Base-by-base conservation (phyloP, 164 flowering plant species). In the Akebia trifoliata region DNA sequence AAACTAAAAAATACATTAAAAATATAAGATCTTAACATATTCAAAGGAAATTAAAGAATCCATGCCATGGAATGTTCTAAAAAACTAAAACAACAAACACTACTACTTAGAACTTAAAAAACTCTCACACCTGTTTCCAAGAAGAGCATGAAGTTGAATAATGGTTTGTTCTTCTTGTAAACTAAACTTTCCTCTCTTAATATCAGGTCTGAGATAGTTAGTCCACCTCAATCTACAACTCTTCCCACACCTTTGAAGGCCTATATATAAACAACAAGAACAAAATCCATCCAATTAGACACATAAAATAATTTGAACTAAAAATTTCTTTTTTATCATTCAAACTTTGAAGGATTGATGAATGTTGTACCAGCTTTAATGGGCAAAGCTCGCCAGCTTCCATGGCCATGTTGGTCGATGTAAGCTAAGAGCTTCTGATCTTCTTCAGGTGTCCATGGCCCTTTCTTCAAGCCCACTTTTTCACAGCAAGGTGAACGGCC, bases 41-140 rank as follows among this genome's bases (percentile, higher is more conserved):
- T n/a, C n/a, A n/a, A n/a, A n/a, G n/a, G n/a, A n/a, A n/a, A n/a
- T n/a, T n/a, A n/a, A n/a, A n/a, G n/a, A n/a, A n/a, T n/a, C n/a
- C n/a, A n/a, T n/a, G n/a, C n/a, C n/a, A n/a, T n/a, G n/a, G n/a
- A n/a, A n/a, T n/a, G n/a, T n/a, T n/a, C n/a, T n/a, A n/a, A n/a
- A n/a, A n/a, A n/a, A n/a, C n/a, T n/a, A n/a, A 17, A n/a, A n/a
- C n/a, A n/a, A n/a, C n/a, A n/a, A n/a, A n/a, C n/a, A n/a, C n/a
- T n/a, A n/a, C n/a, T n/a, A n/a, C n/a, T n/a, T n/a, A n/a, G n/a
- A n/a, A n/a, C n/a, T n/a, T n/a, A n/a, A n/a, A n/a, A n/a, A n/a
- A n/a, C n/a, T n/a, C n/a, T n/a, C n/a, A n/a, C n/a, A 88, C 98
- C 98, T 88, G 81, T 91, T 91, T 11, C 98, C 98, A 3, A 91